Percentiles rank a stretch among this genome's conserved stretches.
phyloP scores from a whole-genome alignment of 2,329 filamentous ascomycete genomes.

The Fusarium sp. region DNA sequence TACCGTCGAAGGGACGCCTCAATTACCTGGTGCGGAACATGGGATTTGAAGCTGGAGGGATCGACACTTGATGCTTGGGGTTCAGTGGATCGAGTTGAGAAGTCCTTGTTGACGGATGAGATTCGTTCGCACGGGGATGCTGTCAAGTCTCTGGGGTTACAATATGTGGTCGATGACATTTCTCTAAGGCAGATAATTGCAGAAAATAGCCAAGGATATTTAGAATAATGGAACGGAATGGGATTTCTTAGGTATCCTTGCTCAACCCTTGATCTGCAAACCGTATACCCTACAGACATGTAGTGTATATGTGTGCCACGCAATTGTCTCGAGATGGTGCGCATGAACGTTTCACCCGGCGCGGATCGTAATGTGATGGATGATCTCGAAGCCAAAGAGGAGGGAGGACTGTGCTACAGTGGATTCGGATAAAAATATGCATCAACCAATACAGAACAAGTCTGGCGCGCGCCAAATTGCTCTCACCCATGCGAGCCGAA shows the following conservation, averaged over 20 bases:
- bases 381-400: no score
- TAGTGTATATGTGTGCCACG: constrained; percentile 23
- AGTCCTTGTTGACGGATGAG: background rate
- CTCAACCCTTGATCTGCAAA: constrained; percentile 14
- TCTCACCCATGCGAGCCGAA: constrained; percentile 9
- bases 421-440: constrained; percentile 22
- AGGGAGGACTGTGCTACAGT: constrained; percentile 15
- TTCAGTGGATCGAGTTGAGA: background rate
- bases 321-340: constrained; percentile 38
- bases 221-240: no score
- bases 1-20: background rate
- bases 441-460: constrained; percentile 15
- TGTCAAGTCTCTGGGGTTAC: constrained; percentile 18
- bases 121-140: constrained; percentile 36
- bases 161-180: constrained; percentile 10
- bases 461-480: no score
- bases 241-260: background rate
- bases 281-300: constrained; percentile 14
- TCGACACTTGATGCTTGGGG: constrained; percentile 7
- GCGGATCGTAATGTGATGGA: constrained; percentile 40
- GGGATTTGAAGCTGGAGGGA: background rate
- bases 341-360: constrained; percentile 35
- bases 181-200: constrained; percentile 25
- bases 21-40: constrained; percentile 26
- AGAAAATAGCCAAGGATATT: constrained; percentile 9